Evolutionary conservation across 2,329 filamentous ascomycete species (phyloP).

Genomic region (Keithomyces neogunnii): DNA sequence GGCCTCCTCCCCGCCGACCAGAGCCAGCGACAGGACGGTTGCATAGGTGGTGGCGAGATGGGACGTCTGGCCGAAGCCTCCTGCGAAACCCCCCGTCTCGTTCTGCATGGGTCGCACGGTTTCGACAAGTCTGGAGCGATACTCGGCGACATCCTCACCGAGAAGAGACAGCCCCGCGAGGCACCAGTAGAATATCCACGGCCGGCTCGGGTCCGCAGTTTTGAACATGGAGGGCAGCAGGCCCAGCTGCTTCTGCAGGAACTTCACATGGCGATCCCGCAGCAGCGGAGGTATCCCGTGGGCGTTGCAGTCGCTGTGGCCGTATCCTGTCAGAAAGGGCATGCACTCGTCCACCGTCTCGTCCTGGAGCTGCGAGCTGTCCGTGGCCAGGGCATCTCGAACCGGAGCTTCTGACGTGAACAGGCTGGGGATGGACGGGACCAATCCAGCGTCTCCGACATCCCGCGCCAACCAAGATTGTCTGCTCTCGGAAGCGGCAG

Average conservation of each 20-base stretch:
- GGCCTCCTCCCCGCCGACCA: slow-evolving; percentile 67
- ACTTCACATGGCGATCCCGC: slow-evolving; percentile 51
- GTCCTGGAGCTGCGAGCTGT: slow-evolving; percentile 60
- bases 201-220: slow-evolving; percentile 74
- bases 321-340: slow-evolving; percentile 53
- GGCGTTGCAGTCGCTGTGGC: slow-evolving; percentile 51
- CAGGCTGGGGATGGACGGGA: slow-evolving; percentile 38
- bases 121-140: slow-evolving; percentile 59
- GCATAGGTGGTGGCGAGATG: slow-evolving; percentile 90
- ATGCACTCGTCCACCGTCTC: slow-evolving; percentile 61
- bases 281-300: slow-evolving; percentile 70
- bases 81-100: slow-evolving; percentile 75
- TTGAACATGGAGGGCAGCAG: slow-evolving; percentile 63
- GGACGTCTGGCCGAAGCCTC: slow-evolving; percentile 82
- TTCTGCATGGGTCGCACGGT: slow-evolving; percentile 82
- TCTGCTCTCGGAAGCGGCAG: background rate
- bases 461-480: slow-evolving; percentile 1
- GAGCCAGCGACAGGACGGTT: slow-evolving; percentile 65
- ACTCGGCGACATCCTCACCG: slow-evolving; percentile 62
- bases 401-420: slow-evolving; percentile 54
- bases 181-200: slow-evolving; percentile 94
- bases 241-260: slow-evolving; percentile 50
- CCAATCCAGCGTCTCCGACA: slow-evolving; percentile 3
- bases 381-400: slow-evolving; percentile 56
- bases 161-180: slow-evolving; percentile 67